Evolutionary conservation across 2,329 filamentous ascomycete genomes (phyloP), one percentile per base, ranked within the genome.

Genomic region (Pseudogymnoascus sp.): DNA sequence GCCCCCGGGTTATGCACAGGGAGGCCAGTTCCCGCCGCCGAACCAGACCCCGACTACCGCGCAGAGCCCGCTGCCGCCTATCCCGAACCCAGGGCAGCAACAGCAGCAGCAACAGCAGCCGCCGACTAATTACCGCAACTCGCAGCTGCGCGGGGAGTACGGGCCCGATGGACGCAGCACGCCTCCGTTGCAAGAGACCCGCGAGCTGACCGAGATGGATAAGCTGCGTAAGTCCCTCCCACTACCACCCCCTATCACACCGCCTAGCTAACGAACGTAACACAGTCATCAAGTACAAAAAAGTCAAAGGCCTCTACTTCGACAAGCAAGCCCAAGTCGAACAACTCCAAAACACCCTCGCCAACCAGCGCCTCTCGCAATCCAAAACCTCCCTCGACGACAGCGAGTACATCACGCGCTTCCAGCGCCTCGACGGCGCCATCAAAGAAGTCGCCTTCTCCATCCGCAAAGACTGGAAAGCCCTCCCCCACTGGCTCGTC

Each of bases 301-400:
- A 97, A 74, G 93, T 99, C 65, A 99, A 99, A 80, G 88, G 92
- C 64, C 90, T 97, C 71, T 99, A 97, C 75, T 98, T 98, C 75
- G 95, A 98, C 68, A 89, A 96, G 71, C 90, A 88, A 69, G 83
- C 87, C 16, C 93, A 97, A 76, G 90, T 98, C 23, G 93, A 97
- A 75, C 90, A 95, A 71, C 83, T 99, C 16, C 95, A 99, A 75
- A 98, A 99, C 75, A 95, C 92, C n/a, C 85, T 99, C 62, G 95
- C 95, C 65, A 95, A 96, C 76, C 95, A 98, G 77, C 89, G 93
- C 65, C 88, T 99, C 75, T 95, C 95, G 2, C 90, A 96, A 74
- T 98, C 93, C 21, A 90, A 93, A 66, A 98, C 93, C 1, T 91
- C 93, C 1, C 87, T 97, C 62, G 95, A 99, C 74, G 95, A 99